phyloP scores from a whole-genome alignment of 2,329 filamentous ascomycete genomes.

The Aureobasidium sp. region DNA sequence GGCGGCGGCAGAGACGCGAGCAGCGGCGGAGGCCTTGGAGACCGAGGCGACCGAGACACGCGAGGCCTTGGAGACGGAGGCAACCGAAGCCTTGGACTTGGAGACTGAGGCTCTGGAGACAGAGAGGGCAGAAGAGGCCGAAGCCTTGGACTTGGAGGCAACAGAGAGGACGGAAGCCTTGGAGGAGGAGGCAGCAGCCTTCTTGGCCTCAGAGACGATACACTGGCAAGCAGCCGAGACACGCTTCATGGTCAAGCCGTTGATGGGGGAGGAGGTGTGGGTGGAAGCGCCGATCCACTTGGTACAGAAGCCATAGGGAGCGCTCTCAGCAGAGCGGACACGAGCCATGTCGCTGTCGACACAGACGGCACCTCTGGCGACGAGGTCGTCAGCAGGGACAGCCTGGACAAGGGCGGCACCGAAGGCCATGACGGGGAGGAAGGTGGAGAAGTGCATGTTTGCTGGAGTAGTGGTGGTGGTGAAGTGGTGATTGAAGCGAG shows the following conservation, averaged over 20 bases:
- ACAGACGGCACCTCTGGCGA: slow-evolving; percentile 7
- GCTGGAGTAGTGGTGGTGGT: slow-evolving; percentile 3
- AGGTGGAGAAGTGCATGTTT: slow-evolving; percentile 18
- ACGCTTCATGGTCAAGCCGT: slow-evolving; percentile 10
- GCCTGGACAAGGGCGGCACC: slow-evolving; percentile 7
- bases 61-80: slow-evolving; percentile 7
- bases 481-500: not conserved
- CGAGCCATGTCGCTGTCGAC: slow-evolving; percentile 9
- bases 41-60: slow-evolving; percentile 5
- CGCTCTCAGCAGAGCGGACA: slow-evolving; percentile 1
- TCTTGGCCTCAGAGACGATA: slow-evolving; percentile 10
- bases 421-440: slow-evolving; percentile 19
- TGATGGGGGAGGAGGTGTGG: slow-evolving; percentile 5
- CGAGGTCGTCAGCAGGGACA: slow-evolving; percentile 4
- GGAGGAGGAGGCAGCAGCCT: slow-evolving; percentile 7
- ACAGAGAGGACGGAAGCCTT: not conserved
- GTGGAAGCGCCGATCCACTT: not conserved
- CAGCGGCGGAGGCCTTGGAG: slow-evolving; percentile 1
- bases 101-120: slow-evolving; percentile 7
- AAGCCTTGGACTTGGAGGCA: not conserved
- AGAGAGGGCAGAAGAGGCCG: not conserved
- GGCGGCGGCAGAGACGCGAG: not conserved
- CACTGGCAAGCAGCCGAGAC: slow-evolving; percentile 12
- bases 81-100: slow-evolving; percentile 1
- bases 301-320: not conserved